Evolutionary conservation across 371 early-diverging fungal genomes (phyloP), one percentile per base, ranked within the genome.

Genomic region (Mucor velutinosus): DNA sequence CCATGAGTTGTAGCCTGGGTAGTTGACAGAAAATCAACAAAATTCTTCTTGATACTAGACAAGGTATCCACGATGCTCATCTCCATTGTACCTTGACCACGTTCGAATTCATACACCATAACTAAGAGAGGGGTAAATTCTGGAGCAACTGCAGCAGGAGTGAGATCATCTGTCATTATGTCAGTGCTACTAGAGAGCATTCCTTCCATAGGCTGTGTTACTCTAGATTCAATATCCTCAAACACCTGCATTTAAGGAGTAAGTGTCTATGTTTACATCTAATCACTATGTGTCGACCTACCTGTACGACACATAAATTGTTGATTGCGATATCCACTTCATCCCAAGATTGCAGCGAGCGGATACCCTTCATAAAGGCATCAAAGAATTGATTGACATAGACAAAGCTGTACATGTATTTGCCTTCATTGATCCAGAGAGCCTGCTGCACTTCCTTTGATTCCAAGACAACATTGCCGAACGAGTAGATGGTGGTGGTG

Each of bases 401-500:
- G 65, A 87, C 84, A 79, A 89, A 83, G 35, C 75, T 82, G 58
- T 84, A 80, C 61, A 79, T 76, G 67, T 75, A 82, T 71, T 76
- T 81, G 30, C 74, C 78, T 57, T 80, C 73, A 43, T 76, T 75
- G 15, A 79, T 62, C 76, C 73, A 77, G 3, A 82, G 64, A 2
- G 83, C 85, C 43, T 86, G 85, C 39, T 86, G 86, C 21, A 86
- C 73, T 73, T 89, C 86, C 29, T 76, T 78, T 3, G 87, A 81
- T 64, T 90, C 87, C 11, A 89, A 68, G 1, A 90, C 87, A 11
- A 83, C 84, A 55, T 81, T 76, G 7, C 88, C 89, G 72, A 88
- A 90, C 0, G 89, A 89, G 47, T 89, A 89, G 47, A 88, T 87
- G 23, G 83, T 74, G 0, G 88, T 90, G 3, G 83, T 86, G 72